Evolutionary conservation across 1,284 basidiomycete species (phyloP).

Genomic region (Schizopora paradoxa): DNA sequence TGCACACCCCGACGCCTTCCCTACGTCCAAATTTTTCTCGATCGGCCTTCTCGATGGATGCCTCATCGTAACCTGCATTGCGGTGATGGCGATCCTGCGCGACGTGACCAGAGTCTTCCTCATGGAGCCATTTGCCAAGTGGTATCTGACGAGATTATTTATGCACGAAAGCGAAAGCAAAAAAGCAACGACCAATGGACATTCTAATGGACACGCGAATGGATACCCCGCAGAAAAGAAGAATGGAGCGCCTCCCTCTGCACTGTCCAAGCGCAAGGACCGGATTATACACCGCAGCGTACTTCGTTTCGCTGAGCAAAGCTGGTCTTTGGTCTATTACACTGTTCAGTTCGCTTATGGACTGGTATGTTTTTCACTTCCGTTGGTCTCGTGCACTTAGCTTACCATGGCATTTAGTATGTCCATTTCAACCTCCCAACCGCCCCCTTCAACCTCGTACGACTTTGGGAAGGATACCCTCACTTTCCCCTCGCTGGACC

Average conservation of each 20-base stretch:
- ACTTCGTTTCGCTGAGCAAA: constrained; percentile 90
- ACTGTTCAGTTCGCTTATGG: constrained; percentile 71
- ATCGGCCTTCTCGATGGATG: constrained; percentile 70
- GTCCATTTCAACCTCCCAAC: constrained; percentile 74
- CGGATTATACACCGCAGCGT: constrained; percentile 65
- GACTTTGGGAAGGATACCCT: constrained; percentile 83
- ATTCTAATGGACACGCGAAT: constrained; percentile 27
- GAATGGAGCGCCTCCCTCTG: constrained; percentile 27
- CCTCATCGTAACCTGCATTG: constrained; percentile 67
- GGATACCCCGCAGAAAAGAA: no score
- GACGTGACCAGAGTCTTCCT: constrained; percentile 68
- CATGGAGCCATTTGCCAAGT: constrained; percentile 73
- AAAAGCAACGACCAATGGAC: constrained; percentile 25
- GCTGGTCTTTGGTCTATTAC: constrained; percentile 86
- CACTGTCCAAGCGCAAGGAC: constrained; percentile 33
- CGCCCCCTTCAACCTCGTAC: constrained; percentile 55
- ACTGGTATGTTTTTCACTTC: constrained; percentile 55
- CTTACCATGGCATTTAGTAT: constrained; percentile 48
- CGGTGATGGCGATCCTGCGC: constrained; percentile 73
- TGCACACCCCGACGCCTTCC: constrained; percentile 60
- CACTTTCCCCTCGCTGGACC: constrained; percentile 71
- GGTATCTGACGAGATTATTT: constrained; percentile 55
- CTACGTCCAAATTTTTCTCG: constrained; percentile 57
- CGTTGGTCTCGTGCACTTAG: constrained; percentile 11
- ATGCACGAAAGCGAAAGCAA: constrained; percentile 23